Conservation (phyloP, 305 asterid species). For the Fraxinus dipetala region DNA sequence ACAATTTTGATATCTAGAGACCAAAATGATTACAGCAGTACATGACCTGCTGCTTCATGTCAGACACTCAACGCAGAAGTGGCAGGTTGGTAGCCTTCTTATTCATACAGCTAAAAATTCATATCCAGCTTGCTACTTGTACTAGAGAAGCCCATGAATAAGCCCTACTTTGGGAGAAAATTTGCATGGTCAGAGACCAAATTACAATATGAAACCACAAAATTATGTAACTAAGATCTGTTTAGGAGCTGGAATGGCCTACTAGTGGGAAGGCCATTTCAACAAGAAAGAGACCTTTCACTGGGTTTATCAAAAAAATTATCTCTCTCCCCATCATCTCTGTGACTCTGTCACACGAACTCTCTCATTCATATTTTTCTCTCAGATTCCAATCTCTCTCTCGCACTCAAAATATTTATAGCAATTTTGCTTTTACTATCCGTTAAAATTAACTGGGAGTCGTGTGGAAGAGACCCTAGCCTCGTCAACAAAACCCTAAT, state of each 20-base stretch:
- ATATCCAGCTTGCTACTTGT: neutral
- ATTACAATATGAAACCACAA: neutral
- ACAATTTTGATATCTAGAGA: no score
- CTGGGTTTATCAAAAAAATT: no score
- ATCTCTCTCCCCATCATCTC: neutral
- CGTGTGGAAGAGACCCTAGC: neutral
- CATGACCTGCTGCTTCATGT: neutral
- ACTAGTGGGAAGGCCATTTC: neutral
- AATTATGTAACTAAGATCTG: neutral
- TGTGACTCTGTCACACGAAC: neutral
- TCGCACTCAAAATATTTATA: neutral
- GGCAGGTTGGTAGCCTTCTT: neutral
- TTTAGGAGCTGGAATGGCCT: neutral
- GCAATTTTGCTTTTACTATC: neutral
- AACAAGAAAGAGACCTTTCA: no score
- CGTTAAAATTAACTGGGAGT: neutral
- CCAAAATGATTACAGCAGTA: neutral
- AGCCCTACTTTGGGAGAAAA: neutral
- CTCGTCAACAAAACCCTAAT: neutral
- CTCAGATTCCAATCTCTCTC: neutral
- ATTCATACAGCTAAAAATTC: neutral
- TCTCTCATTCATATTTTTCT: neutral
- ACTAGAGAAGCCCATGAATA: neutral
- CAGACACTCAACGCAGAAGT: neutral
- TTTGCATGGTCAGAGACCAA: neutral